phyloP scores from a whole-genome alignment of 345 rosid species.

The Sonneratia caseolaris region DNA sequence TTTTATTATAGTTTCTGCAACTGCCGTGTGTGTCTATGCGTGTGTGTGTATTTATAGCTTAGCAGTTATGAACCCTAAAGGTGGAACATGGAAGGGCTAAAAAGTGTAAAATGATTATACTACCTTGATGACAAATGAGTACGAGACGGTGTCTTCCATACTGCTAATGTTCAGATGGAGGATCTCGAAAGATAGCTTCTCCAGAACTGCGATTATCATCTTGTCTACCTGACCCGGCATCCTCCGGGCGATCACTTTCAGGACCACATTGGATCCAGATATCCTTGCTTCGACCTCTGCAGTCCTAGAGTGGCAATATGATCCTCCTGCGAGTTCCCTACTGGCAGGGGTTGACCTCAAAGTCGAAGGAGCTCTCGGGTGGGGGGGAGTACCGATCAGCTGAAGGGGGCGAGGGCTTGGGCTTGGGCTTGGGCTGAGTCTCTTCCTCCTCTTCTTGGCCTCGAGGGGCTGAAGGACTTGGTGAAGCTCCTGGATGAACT shows the following conservation, averaged over 20 bases:
- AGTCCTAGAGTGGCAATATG: constrained; percentile 69
- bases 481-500: constrained; percentile 84
- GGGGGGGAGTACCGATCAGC: constrained; percentile 10
- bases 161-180: constrained; percentile 78
- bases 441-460: constrained; percentile 76
- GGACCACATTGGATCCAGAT: constrained; percentile 64
- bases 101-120: neutral
- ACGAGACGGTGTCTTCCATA: constrained; percentile 87
- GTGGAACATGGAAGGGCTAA: neutral
- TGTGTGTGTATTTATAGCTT: neutral
- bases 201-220: constrained; percentile 70
- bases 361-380: constrained; percentile 16
- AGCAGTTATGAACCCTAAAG: neutral
- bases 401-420: constrained; percentile 29
- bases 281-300: constrained; percentile 93
- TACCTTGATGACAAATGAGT: constrained; percentile 85
- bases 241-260: constrained; percentile 49
- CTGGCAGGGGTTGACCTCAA: constrained; percentile 6
- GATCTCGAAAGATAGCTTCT: constrained; percentile 68
- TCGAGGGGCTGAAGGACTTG: constrained; percentile 72
- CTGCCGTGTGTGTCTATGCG: neutral
- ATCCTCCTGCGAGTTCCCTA: constrained; percentile 36
- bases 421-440: constrained; percentile 56
- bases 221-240: constrained; percentile 56
- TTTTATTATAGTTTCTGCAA: too few relatives aligned